phyloP scores from a whole-genome alignment of 441 rosid genomes.

The Syzygium malaccense region DNA sequence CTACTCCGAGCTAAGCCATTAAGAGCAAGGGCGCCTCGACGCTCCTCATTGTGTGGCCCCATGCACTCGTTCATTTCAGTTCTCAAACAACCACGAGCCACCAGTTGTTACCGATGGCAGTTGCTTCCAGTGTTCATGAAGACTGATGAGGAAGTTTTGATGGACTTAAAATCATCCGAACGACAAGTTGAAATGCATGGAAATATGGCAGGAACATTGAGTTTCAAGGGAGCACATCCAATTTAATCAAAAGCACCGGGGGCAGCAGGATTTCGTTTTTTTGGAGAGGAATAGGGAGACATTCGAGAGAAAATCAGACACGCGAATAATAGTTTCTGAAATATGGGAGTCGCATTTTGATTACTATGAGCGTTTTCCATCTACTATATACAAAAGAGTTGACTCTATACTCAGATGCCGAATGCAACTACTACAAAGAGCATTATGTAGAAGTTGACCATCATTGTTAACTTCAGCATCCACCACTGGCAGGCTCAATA shows the following conservation, averaged over 20 bases:
- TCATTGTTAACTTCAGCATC: conserved; percentile 41
- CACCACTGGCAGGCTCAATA: conserved; percentile 86
- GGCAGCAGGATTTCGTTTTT: neutral
- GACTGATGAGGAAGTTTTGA: neutral
- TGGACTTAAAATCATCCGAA: neutral
- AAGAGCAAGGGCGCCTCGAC: neutral
- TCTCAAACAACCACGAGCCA: neutral
- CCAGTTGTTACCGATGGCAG: neutral
- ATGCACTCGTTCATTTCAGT: neutral
- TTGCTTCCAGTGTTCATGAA: neutral
- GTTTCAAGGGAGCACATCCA: neutral
- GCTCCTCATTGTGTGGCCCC: neutral
- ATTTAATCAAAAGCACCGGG: neutral
- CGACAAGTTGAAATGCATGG: neutral
- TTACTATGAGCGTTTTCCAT: neutral
- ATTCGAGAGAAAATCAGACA: neutral
- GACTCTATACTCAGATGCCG: neutral
- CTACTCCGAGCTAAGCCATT: neutral
- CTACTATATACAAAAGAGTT: neutral
- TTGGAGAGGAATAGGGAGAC: neutral
- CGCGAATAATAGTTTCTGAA: neutral
- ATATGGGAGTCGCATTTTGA: neutral
- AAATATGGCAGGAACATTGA: neutral
- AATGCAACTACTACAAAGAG: neutral
- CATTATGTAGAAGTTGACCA: neutral